These are phyloP conservation scores for Diaporthe nobilis DNA, from an alignment of 2,329 filamentous ascomycete species.

Conservation along the genomic window DNA sequence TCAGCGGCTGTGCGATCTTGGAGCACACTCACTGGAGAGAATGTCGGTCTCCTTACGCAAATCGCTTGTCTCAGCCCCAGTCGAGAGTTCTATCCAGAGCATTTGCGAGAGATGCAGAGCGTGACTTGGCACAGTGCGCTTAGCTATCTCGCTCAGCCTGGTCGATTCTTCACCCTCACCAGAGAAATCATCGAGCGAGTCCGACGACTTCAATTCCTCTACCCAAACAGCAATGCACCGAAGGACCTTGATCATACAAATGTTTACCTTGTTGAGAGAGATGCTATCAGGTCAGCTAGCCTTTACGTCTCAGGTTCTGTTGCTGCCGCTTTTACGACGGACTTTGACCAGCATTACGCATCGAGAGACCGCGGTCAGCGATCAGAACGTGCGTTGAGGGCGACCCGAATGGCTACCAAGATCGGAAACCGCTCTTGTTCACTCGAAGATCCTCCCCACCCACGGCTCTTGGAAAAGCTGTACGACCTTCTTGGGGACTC, in stretches of 20 bases:
- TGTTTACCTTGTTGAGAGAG: background rate
- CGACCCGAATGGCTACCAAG: background rate
- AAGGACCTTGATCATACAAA: background rate
- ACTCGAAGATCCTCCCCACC: background rate
- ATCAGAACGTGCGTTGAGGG: background rate
- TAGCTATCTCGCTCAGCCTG: constrained; percentile 60
- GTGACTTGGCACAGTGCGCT: constrained; percentile 59
- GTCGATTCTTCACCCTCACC: constrained; percentile 51
- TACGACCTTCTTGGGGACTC: background rate
- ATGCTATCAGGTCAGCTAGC: background rate
- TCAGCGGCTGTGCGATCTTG: constrained; percentile 66
- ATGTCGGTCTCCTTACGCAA: constrained; percentile 52
- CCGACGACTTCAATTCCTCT: background rate
- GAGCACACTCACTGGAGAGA: constrained; percentile 52
- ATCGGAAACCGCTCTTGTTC: background rate
- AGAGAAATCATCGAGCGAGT: background rate
- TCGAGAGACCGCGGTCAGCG: background rate
- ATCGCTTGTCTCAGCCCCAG: constrained; percentile 59
- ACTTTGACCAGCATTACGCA: background rate
- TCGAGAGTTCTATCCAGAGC: constrained; percentile 59
- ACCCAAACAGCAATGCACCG: background rate
- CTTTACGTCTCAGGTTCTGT: background rate
- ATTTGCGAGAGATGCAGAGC: constrained; percentile 61
- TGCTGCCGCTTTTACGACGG: background rate
- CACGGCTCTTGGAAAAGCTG: background rate